These are phyloP conservation scores for Bryum argenteum DNA, from an alignment of 225 moss, liverwort and hornwort species.

Conservation along the genomic window DNA sequence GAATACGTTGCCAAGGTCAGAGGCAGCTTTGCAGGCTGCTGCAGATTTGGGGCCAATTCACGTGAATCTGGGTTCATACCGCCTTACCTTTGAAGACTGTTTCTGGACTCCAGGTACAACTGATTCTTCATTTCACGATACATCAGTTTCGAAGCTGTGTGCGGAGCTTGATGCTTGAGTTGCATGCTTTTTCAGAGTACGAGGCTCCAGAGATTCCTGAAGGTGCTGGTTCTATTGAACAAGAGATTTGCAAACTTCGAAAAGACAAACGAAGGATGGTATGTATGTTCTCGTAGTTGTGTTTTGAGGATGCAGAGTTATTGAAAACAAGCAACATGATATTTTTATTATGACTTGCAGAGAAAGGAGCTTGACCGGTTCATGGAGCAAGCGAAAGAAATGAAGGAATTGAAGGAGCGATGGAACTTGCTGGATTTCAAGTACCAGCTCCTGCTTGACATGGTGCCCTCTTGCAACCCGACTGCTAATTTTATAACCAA, in stretches of 20 bases:
- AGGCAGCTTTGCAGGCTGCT: constrained; percentile 96
- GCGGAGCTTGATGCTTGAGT: neutral
- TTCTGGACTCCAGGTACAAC: constrained; percentile 83
- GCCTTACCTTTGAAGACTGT: constrained; percentile 83
- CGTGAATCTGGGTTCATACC: constrained; percentile 66
- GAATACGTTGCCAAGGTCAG: constrained; percentile 80
- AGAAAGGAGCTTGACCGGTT: constrained; percentile 77
- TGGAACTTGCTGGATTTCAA: constrained; percentile 96
- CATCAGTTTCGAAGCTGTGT: constrained; percentile 24
- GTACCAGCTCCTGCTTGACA: constrained; percentile 85
- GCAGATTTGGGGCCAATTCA: constrained; percentile 88
- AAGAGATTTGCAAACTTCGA: constrained; percentile 75
- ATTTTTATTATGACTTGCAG: constrained; percentile 38
- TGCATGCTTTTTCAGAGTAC: constrained; percentile 58
- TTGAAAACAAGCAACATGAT: constrained; percentile 8
- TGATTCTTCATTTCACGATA: neutral
- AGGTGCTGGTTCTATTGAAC: constrained; percentile 65
- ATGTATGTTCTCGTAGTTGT: neutral
- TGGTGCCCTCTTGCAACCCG: constrained; percentile 44
- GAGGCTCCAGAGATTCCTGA: constrained; percentile 72
- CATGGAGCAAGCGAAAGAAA: constrained; percentile 75
- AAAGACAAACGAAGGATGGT: constrained; percentile 84
- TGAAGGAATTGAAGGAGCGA: constrained; percentile 79
- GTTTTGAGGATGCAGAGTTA: neutral
- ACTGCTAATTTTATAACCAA: no score